Percentiles rank a stretch among this genome's conserved stretches.
phyloP scores from a whole-genome alignment of 208 protist genomes.

The Acanthamoeba divionensis region DNA sequence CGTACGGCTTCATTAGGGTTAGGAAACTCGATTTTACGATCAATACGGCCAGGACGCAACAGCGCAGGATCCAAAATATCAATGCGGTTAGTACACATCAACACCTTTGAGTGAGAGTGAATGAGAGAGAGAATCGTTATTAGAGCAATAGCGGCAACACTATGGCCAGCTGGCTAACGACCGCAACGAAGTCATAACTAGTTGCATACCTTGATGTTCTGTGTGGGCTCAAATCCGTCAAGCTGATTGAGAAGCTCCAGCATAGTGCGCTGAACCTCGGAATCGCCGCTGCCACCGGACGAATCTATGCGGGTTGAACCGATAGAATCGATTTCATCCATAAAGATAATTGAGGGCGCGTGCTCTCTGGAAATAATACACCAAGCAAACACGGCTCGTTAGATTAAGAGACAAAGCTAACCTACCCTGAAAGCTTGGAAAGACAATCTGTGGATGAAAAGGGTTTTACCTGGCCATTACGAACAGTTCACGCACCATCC shows the following conservation, averaged over 20 bases:
- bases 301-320: slow-evolving; percentile 90
- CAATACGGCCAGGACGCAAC: slow-evolving; percentile 98
- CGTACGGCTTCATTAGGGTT: slow-evolving; percentile 83
- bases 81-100: slow-evolving; percentile 98
- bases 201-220: slow-evolving; percentile 98
- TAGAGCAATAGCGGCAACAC: background rate
- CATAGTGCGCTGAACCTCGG: slow-evolving; percentile 97
- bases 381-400: background rate
- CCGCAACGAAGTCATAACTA: background rate
- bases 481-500: slow-evolving; percentile 99
- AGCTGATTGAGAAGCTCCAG: slow-evolving; percentile 99
- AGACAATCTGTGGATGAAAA: too few species aligned
- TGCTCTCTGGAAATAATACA: background rate
- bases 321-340: slow-evolving; percentile 99
- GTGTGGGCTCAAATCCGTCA: slow-evolving; percentile 98
- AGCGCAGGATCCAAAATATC: slow-evolving; percentile 99
- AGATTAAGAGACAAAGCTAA: background rate
- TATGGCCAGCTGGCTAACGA: background rate
- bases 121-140: background rate
- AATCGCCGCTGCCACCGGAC: slow-evolving; percentile 78
- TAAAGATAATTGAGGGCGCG: slow-evolving; percentile 85
- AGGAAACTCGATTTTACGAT: slow-evolving; percentile 99
- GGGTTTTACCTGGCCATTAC: slow-evolving; percentile 96
- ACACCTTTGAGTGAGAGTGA: slow-evolving; percentile 65
- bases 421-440: too few species aligned